Evolutionary conservation across 148 eudicot species (phyloP).

Genomic region (Vaccinium macrocarpon): DNA sequence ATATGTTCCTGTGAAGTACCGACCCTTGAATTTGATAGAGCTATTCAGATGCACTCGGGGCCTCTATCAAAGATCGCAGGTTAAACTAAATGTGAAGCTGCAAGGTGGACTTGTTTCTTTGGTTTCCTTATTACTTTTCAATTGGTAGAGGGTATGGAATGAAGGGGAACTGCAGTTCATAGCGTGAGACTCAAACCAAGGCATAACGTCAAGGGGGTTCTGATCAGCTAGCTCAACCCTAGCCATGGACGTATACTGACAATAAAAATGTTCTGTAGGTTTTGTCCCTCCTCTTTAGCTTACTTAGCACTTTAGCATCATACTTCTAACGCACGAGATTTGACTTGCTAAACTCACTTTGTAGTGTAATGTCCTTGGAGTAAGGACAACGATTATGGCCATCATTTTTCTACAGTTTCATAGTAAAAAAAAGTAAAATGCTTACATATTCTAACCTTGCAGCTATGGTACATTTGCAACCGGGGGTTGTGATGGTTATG

Average conservation of each 20-base stretch:
- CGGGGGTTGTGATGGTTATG: slow-evolving; percentile 96
- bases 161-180: background rate
- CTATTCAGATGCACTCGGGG: background rate
- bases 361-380: background rate
- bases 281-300: background rate
- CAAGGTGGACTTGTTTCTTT: background rate
- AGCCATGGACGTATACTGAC: background rate
- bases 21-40: background rate
- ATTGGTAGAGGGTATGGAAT: background rate
- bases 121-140: background rate
- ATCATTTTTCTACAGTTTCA: background rate
- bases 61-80: background rate
- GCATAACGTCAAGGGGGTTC: background rate
- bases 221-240: background rate
- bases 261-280: background rate
- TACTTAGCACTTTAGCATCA: background rate
- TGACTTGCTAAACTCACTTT: background rate
- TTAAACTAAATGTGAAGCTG: background rate
- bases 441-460: slow-evolving; percentile 18
- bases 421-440: background rate
- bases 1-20: background rate
- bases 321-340: background rate
- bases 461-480: slow-evolving; percentile 98
- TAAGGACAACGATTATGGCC: background rate
- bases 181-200: background rate